These are phyloP conservation scores for Pseudocercospora eumusae DNA, from an alignment of 2,329 filamentous ascomycete species.

Conservation along the genomic window DNA sequence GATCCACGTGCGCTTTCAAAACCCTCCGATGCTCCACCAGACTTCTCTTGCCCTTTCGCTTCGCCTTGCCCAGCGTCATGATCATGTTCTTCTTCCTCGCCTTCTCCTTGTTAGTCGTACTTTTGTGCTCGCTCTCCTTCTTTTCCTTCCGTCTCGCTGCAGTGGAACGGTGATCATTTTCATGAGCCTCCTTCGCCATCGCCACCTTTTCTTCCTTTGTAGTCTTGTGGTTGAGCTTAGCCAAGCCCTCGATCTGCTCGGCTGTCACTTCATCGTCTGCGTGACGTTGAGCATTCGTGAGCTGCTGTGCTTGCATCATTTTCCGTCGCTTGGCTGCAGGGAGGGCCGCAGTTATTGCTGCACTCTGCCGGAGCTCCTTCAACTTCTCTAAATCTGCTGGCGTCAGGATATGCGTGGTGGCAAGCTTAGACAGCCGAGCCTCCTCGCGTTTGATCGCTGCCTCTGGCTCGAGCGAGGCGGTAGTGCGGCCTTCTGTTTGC, in stretches of 20 bases:
- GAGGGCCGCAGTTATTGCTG: slow-evolving; percentile 67
- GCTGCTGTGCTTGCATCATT: slow-evolving; percentile 34
- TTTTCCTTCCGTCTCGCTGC: slow-evolving; percentile 81
- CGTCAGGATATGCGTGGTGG: slow-evolving; percentile 91
- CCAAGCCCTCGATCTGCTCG: slow-evolving; percentile 85
- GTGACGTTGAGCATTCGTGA: slow-evolving; percentile 46
- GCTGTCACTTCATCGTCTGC: slow-evolving; percentile 89
- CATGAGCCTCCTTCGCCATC: slow-evolving; percentile 65
- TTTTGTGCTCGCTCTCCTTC: slow-evolving; percentile 88
- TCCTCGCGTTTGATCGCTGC: slow-evolving; percentile 36
- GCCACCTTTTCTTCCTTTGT: slow-evolving; percentile 90
- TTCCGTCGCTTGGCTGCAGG: slow-evolving; percentile 47
- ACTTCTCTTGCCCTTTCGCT: slow-evolving; percentile 92
- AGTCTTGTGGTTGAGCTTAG: slow-evolving; percentile 72
- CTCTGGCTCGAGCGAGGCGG: slow-evolving; percentile 36
- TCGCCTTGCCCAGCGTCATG: slow-evolving; percentile 96
- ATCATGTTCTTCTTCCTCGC: slow-evolving; percentile 96
- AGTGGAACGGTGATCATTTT: slow-evolving; percentile 75
- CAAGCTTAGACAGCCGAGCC: slow-evolving; percentile 64
- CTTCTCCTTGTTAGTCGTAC: slow-evolving; percentile 96
- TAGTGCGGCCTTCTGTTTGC: slow-evolving; percentile 36
- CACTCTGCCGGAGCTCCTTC: slow-evolving; percentile 76
- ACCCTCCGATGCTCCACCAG: slow-evolving; percentile 81
- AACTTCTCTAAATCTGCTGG: slow-evolving; percentile 96
- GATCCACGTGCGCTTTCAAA: slow-evolving; percentile 76